Base-by-base conservation (phyloP, 1,284 basidiomycete species). In the Fistulina hepatica region DNA sequence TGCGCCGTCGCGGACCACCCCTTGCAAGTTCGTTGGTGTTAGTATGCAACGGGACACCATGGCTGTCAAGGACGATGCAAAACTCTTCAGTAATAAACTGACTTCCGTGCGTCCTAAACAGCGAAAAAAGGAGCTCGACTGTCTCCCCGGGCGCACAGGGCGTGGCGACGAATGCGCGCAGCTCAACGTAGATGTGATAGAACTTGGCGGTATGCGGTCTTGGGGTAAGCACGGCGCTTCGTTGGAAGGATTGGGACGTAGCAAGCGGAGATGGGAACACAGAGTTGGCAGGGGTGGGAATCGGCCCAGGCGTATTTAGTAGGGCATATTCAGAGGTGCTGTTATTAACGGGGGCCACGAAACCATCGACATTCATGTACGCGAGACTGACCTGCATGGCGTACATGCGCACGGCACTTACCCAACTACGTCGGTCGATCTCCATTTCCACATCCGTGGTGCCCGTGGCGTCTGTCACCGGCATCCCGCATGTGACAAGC, bases 1-100 rank as follows among this genome's bases (percentile, higher is more conserved):
- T 90, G 31, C 84, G 76, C 30, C 73, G 73, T 20, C 65, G 67
- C 5, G 69, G 58, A 1, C 79, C 75, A 50, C 92, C 79, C 6
- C 82, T 73, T 5, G 82, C 77, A 8, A 88, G 74, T 6, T 16
- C 27, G 17, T 30, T n/a, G n/a, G n/a, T 12, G 6, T 6, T 30
- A 12, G 24, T 9, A 25, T n/a, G 27, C 27, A n/a, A 7, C 6
- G 27, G 27, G 17, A 84, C 82, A 7, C 93, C 93, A 43, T 92
- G 86, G 59, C 93, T 88, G 56, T 94, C 93, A 20, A 97, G 71
- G 25, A 94, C 64, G 13, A 80, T 79, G 52, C 86, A 93, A 54
- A 84, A 95, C 16, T 97, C 94, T 58, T 98, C 94, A 0, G 91
- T 94, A 32, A 97, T 73, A 57, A 95, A 97, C 27, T 85, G 79